Base-by-base conservation (phyloP, 108 stramenopile genomes). In the Epithemia pelagica region DNA sequence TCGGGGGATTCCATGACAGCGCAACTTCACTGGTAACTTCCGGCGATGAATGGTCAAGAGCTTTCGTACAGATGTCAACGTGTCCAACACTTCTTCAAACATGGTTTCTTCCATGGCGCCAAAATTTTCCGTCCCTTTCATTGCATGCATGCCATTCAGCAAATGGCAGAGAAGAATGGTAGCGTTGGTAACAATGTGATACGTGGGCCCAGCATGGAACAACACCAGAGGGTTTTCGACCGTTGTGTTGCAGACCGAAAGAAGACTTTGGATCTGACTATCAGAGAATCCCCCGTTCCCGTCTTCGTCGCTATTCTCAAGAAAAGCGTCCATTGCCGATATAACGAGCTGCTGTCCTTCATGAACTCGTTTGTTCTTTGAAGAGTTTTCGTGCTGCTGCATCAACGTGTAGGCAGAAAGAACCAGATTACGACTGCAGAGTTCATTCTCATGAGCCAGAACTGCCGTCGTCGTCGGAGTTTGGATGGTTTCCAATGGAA, bases 381-480 rank as follows among this genome's bases (percentile, higher is more conserved):
- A 71, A 10, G 57, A 59, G 1, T 72, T 59, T 52, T 87, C 86
- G 65, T 86, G 78, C 55, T 93, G 88, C 68, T 93, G 83, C 32
- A 93, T 58, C 26, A 93, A 62, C 0, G 85, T 79, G 30, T 81
- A 86, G 26, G 89, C 88, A 1, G 87, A 88, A 56, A 90, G 58
- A 15, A 93, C 78, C 77, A 93, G 84, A 62, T 93, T 93, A 2
- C 91, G 86, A 62, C 85, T 86, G 74, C 91, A 90, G 58, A 93
- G 66, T 67, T 93, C 88, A 68, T 90, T 86, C 55, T 88, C 85
- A 54, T 88, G 65, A 2, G 87, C 78, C 74, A 85, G 73, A 22
- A 92, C 88, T 0, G 91, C 91, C 25, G 78, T 73, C 64, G 65
- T 72, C 21, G 76, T 67, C 1, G 72, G 71, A 0, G 84, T 84